Conservation (phyloP, 768 basidiomycete species). For the Podaxis mareebaensis region DNA sequence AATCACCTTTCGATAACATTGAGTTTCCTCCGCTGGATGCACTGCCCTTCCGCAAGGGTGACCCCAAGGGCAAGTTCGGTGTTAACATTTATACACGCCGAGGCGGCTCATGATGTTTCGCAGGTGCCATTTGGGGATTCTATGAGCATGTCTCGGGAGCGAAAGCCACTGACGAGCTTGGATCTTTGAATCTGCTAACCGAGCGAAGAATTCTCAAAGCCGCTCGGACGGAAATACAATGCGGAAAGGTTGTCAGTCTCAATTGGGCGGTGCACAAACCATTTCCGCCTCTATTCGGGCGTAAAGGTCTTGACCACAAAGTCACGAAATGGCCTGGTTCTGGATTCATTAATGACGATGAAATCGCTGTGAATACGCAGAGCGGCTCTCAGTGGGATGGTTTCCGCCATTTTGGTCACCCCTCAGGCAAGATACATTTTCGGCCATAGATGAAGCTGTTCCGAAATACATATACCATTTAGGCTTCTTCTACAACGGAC, state of each 20-base stretch:
- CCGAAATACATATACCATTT: neutral
- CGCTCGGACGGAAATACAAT: constrained; percentile 21
- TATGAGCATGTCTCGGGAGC: constrained; percentile 25
- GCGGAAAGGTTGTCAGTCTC: constrained; percentile 23
- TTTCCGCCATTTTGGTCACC: constrained; percentile 16
- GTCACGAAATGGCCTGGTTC: constrained; percentile 18
- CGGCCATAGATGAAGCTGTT: neutral
- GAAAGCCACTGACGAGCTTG: constrained; percentile 22
- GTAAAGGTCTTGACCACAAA: constrained; percentile 22
- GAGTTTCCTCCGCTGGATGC: constrained; percentile 22
- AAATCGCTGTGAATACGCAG: constrained; percentile 25
- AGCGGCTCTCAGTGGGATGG: constrained; percentile 29
- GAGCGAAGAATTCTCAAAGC: constrained; percentile 23
- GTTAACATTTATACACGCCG: neutral
- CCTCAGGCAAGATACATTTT: neutral
- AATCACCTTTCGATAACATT: constrained; percentile 24
- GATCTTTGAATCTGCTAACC: constrained; percentile 26
- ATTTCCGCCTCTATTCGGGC: constrained; percentile 18
- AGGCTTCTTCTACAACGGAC: constrained; percentile 27
- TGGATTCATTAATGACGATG: constrained; percentile 24
- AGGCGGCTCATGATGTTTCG: neutral
- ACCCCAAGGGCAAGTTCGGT: constrained; percentile 21
- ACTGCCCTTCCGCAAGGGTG: constrained; percentile 24
- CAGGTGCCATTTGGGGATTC: constrained; percentile 29
- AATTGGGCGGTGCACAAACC: constrained; percentile 29